A percentile compares a stretch with the other conserved stretches of the same genome.
Evolutionary conservation across 192 early-diverging fungal genomes (phyloP).

Genomic region (Entomortierella chlamydospora): DNA sequence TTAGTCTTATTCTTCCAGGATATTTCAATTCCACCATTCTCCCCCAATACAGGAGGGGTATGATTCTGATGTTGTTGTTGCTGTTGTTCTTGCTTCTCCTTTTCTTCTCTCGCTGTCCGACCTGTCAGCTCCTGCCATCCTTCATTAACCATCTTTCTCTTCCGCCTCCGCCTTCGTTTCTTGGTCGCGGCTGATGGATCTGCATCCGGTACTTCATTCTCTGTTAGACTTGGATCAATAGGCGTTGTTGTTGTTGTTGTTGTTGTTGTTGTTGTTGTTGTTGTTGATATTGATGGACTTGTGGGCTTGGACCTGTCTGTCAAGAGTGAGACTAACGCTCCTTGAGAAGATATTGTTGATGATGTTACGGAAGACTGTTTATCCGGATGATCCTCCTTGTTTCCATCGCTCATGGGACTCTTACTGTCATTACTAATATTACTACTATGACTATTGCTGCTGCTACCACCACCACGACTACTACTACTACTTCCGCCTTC

Average conservation of each 20-base stretch:
- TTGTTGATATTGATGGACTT: not conserved
- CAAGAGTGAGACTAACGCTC: conserved; percentile 31
- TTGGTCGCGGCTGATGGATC: conserved; percentile 3
- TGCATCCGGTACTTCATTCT: not conserved
- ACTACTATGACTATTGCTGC: too few species aligned
- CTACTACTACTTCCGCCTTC: too few species aligned
- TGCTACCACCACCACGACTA: too few species aligned
- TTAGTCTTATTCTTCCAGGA: conserved; percentile 34
- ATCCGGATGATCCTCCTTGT: not conserved
- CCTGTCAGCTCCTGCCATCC: conserved; percentile 53
- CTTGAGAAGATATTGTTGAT: conserved; percentile 32
- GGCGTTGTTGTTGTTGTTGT: not conserved
- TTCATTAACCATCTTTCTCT: conserved; percentile 50
- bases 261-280: not conserved
- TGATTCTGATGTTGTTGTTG: not conserved
- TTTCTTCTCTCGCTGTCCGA: conserved; percentile 48
- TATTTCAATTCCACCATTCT: conserved; percentile 51
- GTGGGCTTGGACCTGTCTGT: conserved; percentile 24
- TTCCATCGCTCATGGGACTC: not conserved
- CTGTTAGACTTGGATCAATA: not conserved
- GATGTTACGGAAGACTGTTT: not conserved
- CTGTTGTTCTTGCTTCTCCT: conserved; percentile 23
- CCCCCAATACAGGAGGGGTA: conserved; percentile 3
- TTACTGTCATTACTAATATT: too few species aligned
- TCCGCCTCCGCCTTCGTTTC: conserved; percentile 48